Percentiles rank a stretch among this genome's conserved stretches.
Conservation (phyloP, 306 rosid species). For the Oxytropis ochrocephala region DNA sequence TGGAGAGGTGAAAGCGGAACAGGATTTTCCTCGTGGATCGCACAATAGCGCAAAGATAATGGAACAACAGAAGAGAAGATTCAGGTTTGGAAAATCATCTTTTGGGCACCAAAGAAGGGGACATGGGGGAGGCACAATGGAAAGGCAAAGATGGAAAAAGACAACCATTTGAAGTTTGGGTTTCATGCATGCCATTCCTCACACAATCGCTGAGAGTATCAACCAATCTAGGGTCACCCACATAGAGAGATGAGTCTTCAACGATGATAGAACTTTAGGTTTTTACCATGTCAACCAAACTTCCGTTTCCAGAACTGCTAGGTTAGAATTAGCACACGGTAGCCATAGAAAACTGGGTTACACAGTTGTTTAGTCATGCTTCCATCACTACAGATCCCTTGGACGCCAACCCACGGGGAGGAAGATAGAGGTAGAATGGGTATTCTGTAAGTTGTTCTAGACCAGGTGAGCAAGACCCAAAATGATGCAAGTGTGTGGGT, state of each 20-base stretch:
- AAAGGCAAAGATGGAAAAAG: not conserved
- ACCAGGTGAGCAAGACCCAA: not conserved
- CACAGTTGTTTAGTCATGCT: too few species aligned
- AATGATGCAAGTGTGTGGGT: not conserved
- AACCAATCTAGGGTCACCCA: not conserved
- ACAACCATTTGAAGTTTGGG: not conserved
- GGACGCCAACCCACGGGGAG: too few species aligned
- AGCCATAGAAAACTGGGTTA: too few species aligned
- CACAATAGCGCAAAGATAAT: not conserved
- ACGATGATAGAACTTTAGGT: not conserved
- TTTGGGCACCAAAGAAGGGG: not conserved
- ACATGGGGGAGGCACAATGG: not conserved
- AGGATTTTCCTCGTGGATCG: not conserved
- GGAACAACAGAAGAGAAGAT: not conserved
- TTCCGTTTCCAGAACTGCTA: too few species aligned
- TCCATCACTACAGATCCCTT: too few species aligned
- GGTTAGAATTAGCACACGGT: too few species aligned
- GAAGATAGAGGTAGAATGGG: too few species aligned
- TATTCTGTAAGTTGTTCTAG: too few species aligned
- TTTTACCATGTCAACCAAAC: not conserved
- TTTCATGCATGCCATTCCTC: not conserved
- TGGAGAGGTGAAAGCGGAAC: not conserved
- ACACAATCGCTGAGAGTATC: not conserved
- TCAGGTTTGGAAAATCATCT: not conserved
- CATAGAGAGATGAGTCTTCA: not conserved